Evolutionary conservation across 495 filamentous ascomycete genomes (phyloP).

Genomic region (Geopyxis carbonaria): DNA sequence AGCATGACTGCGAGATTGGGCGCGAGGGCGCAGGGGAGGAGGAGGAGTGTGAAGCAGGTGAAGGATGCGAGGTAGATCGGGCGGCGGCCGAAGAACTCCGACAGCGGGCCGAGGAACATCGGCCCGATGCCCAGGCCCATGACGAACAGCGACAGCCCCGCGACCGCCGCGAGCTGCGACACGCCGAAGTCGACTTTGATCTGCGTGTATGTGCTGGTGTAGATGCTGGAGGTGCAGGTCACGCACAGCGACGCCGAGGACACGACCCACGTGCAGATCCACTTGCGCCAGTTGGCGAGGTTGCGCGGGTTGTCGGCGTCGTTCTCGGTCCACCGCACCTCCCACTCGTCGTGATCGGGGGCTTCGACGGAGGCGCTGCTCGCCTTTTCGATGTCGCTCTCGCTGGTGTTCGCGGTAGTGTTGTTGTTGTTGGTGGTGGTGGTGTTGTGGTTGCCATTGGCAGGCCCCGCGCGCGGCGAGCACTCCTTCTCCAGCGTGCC

Average conservation of each 20-base stretch:
- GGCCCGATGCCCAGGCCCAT: slow-evolving; percentile 38
- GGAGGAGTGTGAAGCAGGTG: slow-evolving; percentile 60
- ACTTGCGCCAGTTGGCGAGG: slow-evolving; percentile 49
- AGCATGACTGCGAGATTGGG: slow-evolving; percentile 70
- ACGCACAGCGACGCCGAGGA: slow-evolving; percentile 62
- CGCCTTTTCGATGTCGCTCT: slow-evolving; percentile 2
- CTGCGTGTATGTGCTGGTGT: slow-evolving; percentile 73
- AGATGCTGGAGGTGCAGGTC: slow-evolving; percentile 82
- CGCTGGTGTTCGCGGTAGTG: background rate
- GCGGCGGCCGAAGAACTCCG: slow-evolving; percentile 75
- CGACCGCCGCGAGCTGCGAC: slow-evolving; percentile 51
- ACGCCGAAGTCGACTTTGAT: slow-evolving; percentile 57
- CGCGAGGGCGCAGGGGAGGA: slow-evolving; percentile 79
- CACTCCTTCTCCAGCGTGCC: background rate
- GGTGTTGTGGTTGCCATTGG: background rate
- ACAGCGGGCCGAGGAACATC: slow-evolving; percentile 32
- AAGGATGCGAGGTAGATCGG: slow-evolving; percentile 72
- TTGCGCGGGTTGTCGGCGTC: slow-evolving; percentile 60
- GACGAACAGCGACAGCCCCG: slow-evolving; percentile 68
- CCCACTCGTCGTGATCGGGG: slow-evolving; percentile 11
- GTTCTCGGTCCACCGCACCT: slow-evolving; percentile 34
- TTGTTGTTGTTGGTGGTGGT: background rate
- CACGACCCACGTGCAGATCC: slow-evolving; percentile 60
- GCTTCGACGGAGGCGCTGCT: background rate
- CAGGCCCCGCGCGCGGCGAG: background rate